phyloP scores from a whole-genome alignment of 1,284 basidiomycete species.

The Apiotrichum gamsii region DNA sequence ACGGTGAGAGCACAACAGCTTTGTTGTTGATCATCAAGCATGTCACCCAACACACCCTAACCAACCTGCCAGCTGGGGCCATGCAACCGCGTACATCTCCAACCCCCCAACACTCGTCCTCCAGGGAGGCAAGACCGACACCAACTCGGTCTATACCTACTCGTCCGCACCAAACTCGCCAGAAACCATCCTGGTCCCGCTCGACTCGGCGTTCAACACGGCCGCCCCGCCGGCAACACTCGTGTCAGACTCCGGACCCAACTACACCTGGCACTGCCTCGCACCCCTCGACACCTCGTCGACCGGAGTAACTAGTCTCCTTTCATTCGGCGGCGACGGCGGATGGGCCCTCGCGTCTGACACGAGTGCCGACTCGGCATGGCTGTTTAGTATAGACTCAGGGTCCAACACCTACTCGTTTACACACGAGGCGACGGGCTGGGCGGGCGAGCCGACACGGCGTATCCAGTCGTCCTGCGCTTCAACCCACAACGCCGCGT shows the following conservation, averaged over 20 bases:
- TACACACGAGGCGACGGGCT: slow-evolving; percentile 51
- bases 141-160: slow-evolving; percentile 62
- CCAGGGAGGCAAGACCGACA: slow-evolving; percentile 71
- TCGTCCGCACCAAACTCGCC: slow-evolving; percentile 63
- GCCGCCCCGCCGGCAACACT: slow-evolving; percentile 53
- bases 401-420: slow-evolving; percentile 11
- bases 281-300: slow-evolving; percentile 54
- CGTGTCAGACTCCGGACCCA: slow-evolving; percentile 51
- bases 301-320: slow-evolving; percentile 28
- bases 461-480: slow-evolving; percentile 63
- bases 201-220: slow-evolving; percentile 56
- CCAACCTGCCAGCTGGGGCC: slow-evolving; percentile 63
- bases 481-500: slow-evolving; percentile 53
- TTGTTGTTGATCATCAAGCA: neutral
- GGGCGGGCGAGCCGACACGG: slow-evolving; percentile 63
- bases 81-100: slow-evolving; percentile 59
- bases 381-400: slow-evolving; percentile 48
- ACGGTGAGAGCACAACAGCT: neutral
- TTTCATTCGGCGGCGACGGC: slow-evolving; percentile 69
- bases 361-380: slow-evolving; percentile 59
- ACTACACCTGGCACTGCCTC: slow-evolving; percentile 72
- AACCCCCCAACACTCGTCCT: slow-evolving; percentile 56
- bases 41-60: neutral
- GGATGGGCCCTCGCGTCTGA: slow-evolving; percentile 52
- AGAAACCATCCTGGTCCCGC: slow-evolving; percentile 63